Evolutionary conservation across 495 filamentous ascomycete genomes (phyloP), one percentile per base, ranked within the genome.

Genomic region (Penicillium arizonense): DNA sequence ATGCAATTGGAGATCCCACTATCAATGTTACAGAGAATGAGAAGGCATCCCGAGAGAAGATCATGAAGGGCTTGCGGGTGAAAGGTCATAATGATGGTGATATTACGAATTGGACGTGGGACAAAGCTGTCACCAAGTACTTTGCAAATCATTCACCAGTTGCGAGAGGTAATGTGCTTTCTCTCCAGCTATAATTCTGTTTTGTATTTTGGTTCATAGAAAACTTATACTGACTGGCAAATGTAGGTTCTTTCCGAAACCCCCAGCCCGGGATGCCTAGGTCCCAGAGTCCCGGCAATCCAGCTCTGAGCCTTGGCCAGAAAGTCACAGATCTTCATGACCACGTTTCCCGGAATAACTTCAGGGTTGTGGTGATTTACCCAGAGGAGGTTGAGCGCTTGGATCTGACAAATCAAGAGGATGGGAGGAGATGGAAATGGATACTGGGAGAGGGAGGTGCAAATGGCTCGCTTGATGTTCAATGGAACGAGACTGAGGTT

Each of bases 131-230:
- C 37, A 88, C 86, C 53, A 85, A 81, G 56, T 89, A 93, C 72
- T 97, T 96, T 79, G 91, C 87, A 12, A 96, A 96, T 66, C 71
- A 91, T 63, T 83, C 79, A 23, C 93, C 93, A 12, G 67, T 77
- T 5, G 87, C 91, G 82, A 72, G 88, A 61, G 89, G 88, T 54
- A 76, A 76, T 21, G 70, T 61, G 8, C 44, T 20, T 48, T 47
- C 40, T 44, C 28, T n/a, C 37, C 52, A 28, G 32, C 23, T 43
- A 30, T 9, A 10, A 30, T 30, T 30, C 5, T 30, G 5, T 50
- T 58, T 30, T 12, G 20, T 14, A 37, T 43, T 39, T 28, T 21
- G 20, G 35, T 46, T 50, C 16, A 24, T 39, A 2, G 1, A 9
- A 5, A 13, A 35, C 20, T 52, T 14, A 24, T 58, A 30, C 50